Evolutionary conservation across 2,329 filamentous ascomycete genomes (phyloP).

Genomic region (Hymenoscyphus albidus): DNA sequence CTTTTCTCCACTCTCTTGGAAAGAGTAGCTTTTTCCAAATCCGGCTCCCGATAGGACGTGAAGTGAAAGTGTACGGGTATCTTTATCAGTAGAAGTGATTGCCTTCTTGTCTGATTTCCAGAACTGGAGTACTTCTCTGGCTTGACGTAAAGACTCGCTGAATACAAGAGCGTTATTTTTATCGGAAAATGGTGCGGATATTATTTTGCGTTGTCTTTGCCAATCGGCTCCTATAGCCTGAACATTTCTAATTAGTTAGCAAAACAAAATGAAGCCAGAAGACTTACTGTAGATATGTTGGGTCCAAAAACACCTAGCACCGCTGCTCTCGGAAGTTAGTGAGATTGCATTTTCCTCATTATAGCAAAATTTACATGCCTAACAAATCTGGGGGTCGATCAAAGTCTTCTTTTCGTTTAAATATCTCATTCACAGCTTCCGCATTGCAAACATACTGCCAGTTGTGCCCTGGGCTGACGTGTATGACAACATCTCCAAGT

Average conservation of each 20-base stretch:
- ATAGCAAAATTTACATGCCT: neutral
- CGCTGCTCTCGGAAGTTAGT: neutral
- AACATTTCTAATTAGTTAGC: neutral
- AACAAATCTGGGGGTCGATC: slow-evolving; percentile 6
- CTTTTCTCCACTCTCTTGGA: slow-evolving; percentile 3
- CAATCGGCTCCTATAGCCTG: slow-evolving; percentile 33
- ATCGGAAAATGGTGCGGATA: slow-evolving; percentile 10
- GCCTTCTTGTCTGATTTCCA: slow-evolving; percentile 14
- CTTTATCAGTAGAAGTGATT: slow-evolving; percentile 29
- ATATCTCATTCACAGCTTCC: slow-evolving; percentile 5
- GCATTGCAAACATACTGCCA: slow-evolving; percentile 6
- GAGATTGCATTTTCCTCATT: neutral
- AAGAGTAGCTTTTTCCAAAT: slow-evolving; percentile 36
- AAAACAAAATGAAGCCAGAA: neutral
- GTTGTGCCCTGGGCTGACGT: slow-evolving; percentile 3
- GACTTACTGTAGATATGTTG: slow-evolving; percentile 9
- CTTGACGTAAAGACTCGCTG: slow-evolving; percentile 38
- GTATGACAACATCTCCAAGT: slow-evolving; percentile 1
- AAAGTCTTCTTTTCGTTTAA: slow-evolving; percentile 5
- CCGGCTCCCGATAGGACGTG: slow-evolving; percentile 50
- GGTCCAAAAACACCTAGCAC: slow-evolving; percentile 9
- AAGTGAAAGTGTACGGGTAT: slow-evolving; percentile 46
- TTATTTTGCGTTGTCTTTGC: slow-evolving; percentile 41
- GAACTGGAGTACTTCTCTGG: slow-evolving; percentile 30
- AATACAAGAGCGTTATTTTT: slow-evolving; percentile 35